Conservation (phyloP, 208 protist species). For the Balamuthia mandrillaris region DNA sequence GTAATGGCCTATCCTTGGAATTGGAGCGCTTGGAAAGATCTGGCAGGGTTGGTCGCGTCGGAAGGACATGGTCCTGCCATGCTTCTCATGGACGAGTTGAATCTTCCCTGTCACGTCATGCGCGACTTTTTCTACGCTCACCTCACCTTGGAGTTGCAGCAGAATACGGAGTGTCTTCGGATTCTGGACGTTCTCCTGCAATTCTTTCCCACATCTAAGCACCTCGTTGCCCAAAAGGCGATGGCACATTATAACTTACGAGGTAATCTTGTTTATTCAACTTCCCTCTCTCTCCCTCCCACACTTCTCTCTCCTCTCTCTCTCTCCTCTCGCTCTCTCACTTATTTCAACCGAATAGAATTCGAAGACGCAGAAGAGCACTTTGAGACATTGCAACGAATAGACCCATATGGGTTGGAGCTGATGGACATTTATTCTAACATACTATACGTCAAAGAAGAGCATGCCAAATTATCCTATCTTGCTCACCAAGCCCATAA, state of each 20-base stretch:
- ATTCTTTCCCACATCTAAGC: slow-evolving; percentile 57
- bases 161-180: slow-evolving; percentile 45
- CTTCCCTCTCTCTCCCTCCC: no score
- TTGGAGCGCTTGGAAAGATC: slow-evolving; percentile 69
- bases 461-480: slow-evolving; percentile 77
- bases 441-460: slow-evolving; percentile 91
- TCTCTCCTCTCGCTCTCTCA: neutral
- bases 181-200: slow-evolving; percentile 41
- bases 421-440: slow-evolving; percentile 91
- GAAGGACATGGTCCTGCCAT: no score
- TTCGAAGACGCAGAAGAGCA: slow-evolving; percentile 76
- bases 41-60: slow-evolving; percentile 34
- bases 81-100: slow-evolving; percentile 29
- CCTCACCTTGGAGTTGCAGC: slow-evolving; percentile 58
- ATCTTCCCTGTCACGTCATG: slow-evolving; percentile 53
- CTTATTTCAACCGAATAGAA: slow-evolving; percentile 9
- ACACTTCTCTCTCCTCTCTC: no score
- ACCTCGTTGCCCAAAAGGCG: slow-evolving; percentile 79
- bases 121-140: slow-evolving; percentile 65
- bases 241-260: slow-evolving; percentile 84
- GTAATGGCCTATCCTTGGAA: slow-evolving; percentile 58
- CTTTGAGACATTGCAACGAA: slow-evolving; percentile 80
- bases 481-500: slow-evolving; percentile 87
- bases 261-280: slow-evolving; percentile 38
- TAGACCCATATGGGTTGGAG: slow-evolving; percentile 86